These are phyloP conservation scores for Candida yuanshanica DNA, from an alignment of 805 yeast species.

Conservation along the genomic window DNA sequence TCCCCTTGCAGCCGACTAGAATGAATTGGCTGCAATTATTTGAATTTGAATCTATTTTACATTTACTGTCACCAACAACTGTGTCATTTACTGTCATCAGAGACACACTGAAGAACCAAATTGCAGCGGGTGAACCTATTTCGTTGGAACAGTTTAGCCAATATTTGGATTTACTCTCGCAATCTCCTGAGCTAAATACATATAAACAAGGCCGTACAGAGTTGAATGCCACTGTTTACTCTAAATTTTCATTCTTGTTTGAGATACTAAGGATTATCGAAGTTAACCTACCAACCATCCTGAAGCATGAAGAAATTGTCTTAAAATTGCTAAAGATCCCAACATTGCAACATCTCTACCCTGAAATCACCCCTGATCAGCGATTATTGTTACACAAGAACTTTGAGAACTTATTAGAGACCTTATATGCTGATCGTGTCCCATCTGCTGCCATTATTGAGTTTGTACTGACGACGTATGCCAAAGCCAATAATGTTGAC, in stretches of 20 bases:
- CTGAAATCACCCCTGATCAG: constrained; percentile 6
- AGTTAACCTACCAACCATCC: constrained; percentile 6
- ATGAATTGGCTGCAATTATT: constrained; percentile 14
- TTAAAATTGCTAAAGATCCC: constrained; percentile 14
- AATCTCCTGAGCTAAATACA: background rate
- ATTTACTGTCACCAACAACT: constrained; percentile 9
- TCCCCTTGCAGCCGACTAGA: constrained; percentile 16
- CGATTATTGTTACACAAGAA: background rate
- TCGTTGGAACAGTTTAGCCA: constrained; percentile 7
- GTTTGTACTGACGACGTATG: constrained; percentile 15
- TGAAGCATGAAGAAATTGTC: constrained; percentile 11
- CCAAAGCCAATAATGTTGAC: constrained; percentile 12
- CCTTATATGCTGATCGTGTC: constrained; percentile 4
- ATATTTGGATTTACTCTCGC: constrained; percentile 4
- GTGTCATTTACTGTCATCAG: constrained; percentile 6
- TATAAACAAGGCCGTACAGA: background rate
- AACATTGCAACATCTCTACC: constrained; percentile 20
- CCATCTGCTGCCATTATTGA: constrained; percentile 8
- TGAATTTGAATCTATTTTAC: constrained; percentile 9
- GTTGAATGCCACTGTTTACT: constrained; percentile 1
- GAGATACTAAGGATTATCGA: constrained; percentile 9
- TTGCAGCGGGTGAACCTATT: constrained; percentile 14
- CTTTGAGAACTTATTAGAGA: constrained; percentile 14
- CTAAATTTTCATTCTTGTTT: constrained; percentile 8
- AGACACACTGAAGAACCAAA: constrained; percentile 9